phyloP scores from a whole-genome alignment of 441 rosid species.

The Capsella rubella region DNA sequence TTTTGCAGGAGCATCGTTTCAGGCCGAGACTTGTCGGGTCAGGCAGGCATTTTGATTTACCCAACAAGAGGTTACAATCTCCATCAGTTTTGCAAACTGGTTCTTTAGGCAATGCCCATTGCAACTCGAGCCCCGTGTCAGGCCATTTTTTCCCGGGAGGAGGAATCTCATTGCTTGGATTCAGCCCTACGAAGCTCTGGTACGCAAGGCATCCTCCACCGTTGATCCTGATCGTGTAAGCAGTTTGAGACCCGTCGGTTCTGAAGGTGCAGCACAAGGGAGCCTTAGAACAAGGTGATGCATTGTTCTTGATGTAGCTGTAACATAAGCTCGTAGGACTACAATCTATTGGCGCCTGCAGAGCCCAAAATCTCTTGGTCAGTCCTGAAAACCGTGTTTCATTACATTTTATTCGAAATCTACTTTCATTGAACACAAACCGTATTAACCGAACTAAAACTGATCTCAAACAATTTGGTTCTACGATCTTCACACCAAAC shows the following conservation, averaged over 20 bases:
- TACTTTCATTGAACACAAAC: conserved; percentile 20
- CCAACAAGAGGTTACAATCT: conserved; percentile 52
- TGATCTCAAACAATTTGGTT: background rate
- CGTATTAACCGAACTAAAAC: background rate
- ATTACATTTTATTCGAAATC: conserved; percentile 20
- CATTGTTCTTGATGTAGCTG: conserved; percentile 50
- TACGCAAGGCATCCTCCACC: conserved; percentile 51
- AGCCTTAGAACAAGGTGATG: conserved; percentile 44
- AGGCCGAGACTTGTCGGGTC: conserved; percentile 34
- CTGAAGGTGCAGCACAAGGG: conserved; percentile 53
- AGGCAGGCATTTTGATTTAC: conserved; percentile 51
- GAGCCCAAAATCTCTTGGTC: conserved; percentile 43
- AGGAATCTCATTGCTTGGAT: conserved; percentile 41
- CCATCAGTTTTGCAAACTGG: conserved; percentile 48
- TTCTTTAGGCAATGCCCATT: conserved; percentile 56
- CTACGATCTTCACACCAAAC: background rate
- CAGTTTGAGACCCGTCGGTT: conserved; percentile 49
- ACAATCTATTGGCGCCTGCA: conserved; percentile 53
- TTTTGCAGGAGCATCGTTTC: conserved; percentile 49
- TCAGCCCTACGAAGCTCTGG: conserved; percentile 52
- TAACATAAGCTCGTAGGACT: conserved; percentile 51
- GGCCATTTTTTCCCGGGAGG: conserved; percentile 54
- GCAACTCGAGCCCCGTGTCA: conserved; percentile 53
- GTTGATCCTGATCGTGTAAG: conserved; percentile 44
- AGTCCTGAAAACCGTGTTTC: conserved; percentile 40